Conservation (phyloP, 2,329 filamentous ascomycete species). For the Colletotrichum zoysiae region DNA sequence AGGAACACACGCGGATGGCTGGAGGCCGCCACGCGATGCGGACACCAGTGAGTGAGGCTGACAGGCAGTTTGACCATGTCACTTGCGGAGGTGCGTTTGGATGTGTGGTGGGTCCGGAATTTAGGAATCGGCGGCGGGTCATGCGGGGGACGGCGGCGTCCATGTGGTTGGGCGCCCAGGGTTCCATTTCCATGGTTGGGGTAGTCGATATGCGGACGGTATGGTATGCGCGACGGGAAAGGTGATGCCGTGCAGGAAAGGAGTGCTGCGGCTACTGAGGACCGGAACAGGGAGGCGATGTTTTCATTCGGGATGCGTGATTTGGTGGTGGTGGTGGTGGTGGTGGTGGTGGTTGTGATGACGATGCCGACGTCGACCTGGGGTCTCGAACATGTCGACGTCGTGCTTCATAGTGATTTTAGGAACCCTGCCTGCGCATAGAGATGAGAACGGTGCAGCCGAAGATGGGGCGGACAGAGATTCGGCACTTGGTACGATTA, state of each 20-base stretch:
- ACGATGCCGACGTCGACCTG: background rate
- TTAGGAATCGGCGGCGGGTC: constrained; percentile 39
- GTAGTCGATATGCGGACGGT: constrained; percentile 40
- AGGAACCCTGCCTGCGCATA: background rate
- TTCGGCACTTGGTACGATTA: too few relatives aligned
- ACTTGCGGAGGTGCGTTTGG: background rate
- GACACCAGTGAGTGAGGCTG: constrained; percentile 15
- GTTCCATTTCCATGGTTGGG: background rate
- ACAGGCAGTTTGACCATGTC: constrained; percentile 3
- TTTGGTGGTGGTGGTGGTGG: background rate
- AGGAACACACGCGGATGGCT: constrained; percentile 14
- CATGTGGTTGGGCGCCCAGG: constrained; percentile 18
- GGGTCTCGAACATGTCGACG: constrained; percentile 7
- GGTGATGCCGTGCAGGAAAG: constrained; percentile 24
- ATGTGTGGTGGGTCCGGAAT: constrained; percentile 13
- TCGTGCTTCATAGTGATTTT: background rate
- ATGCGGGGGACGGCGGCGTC: constrained; percentile 20
- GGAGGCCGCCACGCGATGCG: constrained; percentile 21
- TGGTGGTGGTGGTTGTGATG: background rate
- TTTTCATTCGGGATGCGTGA: background rate
- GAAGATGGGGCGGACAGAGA: background rate
- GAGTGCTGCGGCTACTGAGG: background rate
- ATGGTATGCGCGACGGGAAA: constrained; percentile 41
- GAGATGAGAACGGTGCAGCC: background rate
- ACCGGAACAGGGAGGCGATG: background rate